Evolutionary conservation across 306 rosid genomes (phyloP), one percentile per base, ranked within the genome.

Genomic region (Malus orientalis): DNA sequence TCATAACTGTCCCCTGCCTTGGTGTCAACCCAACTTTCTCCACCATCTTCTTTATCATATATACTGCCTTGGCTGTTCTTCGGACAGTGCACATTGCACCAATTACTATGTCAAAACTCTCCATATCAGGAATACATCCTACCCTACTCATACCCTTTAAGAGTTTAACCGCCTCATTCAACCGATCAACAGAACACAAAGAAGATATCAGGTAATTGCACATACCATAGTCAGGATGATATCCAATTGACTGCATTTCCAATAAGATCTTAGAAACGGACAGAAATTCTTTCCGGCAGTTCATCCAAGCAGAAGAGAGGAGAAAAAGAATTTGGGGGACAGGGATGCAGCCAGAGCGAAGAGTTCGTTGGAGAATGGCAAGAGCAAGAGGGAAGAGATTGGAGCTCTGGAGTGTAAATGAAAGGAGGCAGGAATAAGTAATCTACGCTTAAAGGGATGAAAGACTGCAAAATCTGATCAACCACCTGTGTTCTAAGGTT

Each of bases 381-480:
- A 93, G 89, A 70, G 86, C 84, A 78, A 91, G 87, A 67, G 92
- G 97, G 16, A 89, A 64, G 36, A 87, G 93, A 38, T 89, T 76
- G 32, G 92, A 78, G 76, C 86, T 87, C 82, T 86, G 88, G 53
- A 93, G 87, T 64, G 86, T 88, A 81, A 76, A 86, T 47, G 85
- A 83, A 57, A 88, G 86, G 62, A 91, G 88, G 65, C 74, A 85
- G 67, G 89, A 76, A 79, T 89, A 89, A 32, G 88, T 84, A 71
- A 82, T 32, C 53, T 65, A 81, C 20, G 87, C 76, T 88, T 29
- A 89, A 38, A 76, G 84, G 82, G 49, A 93, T 81, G 71, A 89
- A 87, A 65, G 93, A 88, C 80, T 88, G 97, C 82, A 91, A 74
- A 55, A 93, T 88, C 78, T 86, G 87, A 87, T 94, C 98, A 79